These are phyloP conservation scores for Trifolium fragiferum DNA, from an alignment of 306 rosid species.

Conservation along the genomic window DNA sequence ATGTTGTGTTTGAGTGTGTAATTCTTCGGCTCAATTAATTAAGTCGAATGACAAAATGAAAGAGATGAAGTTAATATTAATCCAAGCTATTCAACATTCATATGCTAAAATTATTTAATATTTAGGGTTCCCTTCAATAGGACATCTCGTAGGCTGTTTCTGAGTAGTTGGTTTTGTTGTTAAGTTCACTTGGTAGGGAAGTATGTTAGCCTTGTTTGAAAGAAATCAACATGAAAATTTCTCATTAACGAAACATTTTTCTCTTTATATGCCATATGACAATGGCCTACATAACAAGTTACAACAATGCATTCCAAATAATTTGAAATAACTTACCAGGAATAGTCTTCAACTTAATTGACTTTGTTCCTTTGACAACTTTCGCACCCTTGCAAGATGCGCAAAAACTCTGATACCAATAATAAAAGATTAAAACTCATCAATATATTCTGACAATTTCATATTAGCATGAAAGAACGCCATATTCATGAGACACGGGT, in stretches of 20 bases:
- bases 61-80: neutral
- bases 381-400: conserved; percentile 77
- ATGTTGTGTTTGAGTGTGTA: neutral
- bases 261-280: conserved; percentile 11
- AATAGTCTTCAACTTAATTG: conserved; percentile 69
- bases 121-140: conserved; percentile 18
- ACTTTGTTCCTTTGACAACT: conserved; percentile 67
- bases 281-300: neutral
- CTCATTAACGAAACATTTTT: conserved; percentile 3
- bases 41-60: neutral
- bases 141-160: conserved; percentile 11
- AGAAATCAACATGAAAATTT: neutral
- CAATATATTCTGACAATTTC: conserved; percentile 12
- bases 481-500: conserved; percentile 18
- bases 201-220: neutral
- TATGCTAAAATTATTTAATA: conserved; percentile 14
- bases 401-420: conserved; percentile 59
- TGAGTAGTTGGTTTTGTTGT: neutral
- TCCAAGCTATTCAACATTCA: conserved; percentile 8
- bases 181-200: conserved; percentile 6
- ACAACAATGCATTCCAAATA: conserved; percentile 5
- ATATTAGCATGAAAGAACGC: neutral
- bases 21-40: neutral
- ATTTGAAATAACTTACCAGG: conserved; percentile 57
- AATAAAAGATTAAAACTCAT: conserved; percentile 21